Percentiles rank a stretch among this genome's conserved stretches.
These are phyloP conservation scores for Canavalia ensiformis DNA, from an alignment of 306 rosid species.

Conservation along the genomic window DNA sequence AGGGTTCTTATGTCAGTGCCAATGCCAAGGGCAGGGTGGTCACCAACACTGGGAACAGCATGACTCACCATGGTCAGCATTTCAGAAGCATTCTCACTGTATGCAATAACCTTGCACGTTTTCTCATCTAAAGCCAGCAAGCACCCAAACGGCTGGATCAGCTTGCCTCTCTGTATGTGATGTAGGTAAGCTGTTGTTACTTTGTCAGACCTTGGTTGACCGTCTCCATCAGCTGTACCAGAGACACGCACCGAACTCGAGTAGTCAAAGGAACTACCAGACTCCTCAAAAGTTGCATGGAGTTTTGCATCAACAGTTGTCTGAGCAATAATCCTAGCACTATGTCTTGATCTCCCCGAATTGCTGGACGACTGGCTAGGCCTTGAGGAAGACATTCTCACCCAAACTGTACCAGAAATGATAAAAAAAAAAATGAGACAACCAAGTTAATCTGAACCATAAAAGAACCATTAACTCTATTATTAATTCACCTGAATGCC, in stretches of 20 bases:
- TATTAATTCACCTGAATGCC: constrained; percentile 10
- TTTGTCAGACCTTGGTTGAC: constrained; percentile 74
- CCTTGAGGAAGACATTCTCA: constrained; percentile 83
- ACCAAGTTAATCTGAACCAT: constrained; percentile 17
- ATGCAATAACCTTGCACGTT: constrained; percentile 86
- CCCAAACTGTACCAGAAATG: constrained; percentile 50
- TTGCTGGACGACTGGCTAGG: constrained; percentile 83
- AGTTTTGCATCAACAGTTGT: constrained; percentile 93
- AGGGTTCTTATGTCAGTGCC: constrained; percentile 83
- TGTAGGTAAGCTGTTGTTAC: constrained; percentile 92
- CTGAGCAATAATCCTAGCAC: constrained; percentile 83
- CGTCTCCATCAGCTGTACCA: constrained; percentile 58
- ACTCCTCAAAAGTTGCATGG: constrained; percentile 87
- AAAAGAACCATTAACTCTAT: constrained; percentile 30
- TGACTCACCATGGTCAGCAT: constrained; percentile 92
- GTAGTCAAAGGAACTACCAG: constrained; percentile 91
- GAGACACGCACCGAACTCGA: constrained; percentile 75
- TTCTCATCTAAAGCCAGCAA: constrained; percentile 90
- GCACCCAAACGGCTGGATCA: constrained; percentile 94
- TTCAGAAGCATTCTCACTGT: constrained; percentile 96
- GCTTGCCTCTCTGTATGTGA: constrained; percentile 87
- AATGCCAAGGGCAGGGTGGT: constrained; percentile 87
- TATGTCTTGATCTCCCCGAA: constrained; percentile 83
- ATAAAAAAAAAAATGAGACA: neutral
- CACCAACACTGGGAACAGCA: constrained; percentile 95